A percentile compares a stretch with the other conserved stretches of the same genome.
Conservation (phyloP, 129 eudicot genomes). For the Rutidosis leptorrhynchoides region DNA sequence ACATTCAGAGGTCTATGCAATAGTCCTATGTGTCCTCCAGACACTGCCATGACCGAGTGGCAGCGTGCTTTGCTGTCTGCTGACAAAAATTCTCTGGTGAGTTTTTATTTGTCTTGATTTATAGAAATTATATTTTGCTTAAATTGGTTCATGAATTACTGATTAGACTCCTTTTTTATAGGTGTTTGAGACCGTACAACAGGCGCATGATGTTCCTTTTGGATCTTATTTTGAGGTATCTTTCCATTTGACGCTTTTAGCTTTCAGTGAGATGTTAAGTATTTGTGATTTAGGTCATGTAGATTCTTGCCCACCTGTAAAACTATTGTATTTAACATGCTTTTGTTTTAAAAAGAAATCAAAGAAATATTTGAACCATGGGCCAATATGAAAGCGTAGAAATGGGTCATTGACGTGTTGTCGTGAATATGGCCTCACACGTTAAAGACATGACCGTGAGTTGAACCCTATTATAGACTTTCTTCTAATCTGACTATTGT, state of each 20-base stretch:
- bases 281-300: constrained; percentile 11
- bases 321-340: constrained; percentile 9
- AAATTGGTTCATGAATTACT: constrained; percentile 4
- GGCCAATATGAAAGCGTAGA: constrained; percentile 4
- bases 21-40: constrained; percentile 98
- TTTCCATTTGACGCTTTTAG: constrained; percentile 18
- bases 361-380: not conserved
- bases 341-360: not conserved
- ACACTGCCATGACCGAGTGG: constrained; percentile 92
- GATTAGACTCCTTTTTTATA: constrained; percentile 17
- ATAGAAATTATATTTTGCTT: not conserved
- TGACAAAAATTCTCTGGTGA: constrained; percentile 62
- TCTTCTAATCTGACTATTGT: constrained; percentile 4
- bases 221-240: constrained; percentile 91
- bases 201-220: constrained; percentile 98
- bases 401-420: not conserved
- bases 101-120: constrained; percentile 4
- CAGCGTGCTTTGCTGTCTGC: constrained; percentile 68
- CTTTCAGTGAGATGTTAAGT: constrained; percentile 9
- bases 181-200: constrained; percentile 96
- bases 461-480: no score
- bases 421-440: not conserved
- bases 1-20: constrained; percentile 73
- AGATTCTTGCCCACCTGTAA: not conserved
- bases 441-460: not conserved